Evolutionary conservation across 192 early-diverging fungal species (phyloP), one percentile per base, ranked within the genome.

Genomic region (Fimicolochytrium jonesii): DNA sequence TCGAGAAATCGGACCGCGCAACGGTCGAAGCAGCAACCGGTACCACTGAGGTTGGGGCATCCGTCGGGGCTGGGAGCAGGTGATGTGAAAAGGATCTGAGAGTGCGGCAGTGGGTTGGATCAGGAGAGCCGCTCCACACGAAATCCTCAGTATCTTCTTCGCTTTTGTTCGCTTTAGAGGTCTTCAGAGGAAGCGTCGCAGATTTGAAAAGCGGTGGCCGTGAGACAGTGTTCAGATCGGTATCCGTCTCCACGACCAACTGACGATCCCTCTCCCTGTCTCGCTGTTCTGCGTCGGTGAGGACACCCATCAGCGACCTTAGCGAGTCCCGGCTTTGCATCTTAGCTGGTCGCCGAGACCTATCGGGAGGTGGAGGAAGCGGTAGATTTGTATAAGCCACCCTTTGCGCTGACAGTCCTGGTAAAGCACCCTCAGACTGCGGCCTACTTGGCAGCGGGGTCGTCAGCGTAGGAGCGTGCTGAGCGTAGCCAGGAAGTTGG

Each of bases 61-160:
- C 60, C 25, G 47, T 49, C 15, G 60, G 48, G 31, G 47, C 33
- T 3, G 60, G 60, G 2, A 62, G 47, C 1, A 62, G 48, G 39
- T 62, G 60, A 11, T 34, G 30, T 23, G 60, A 62, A 37, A 62
- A 62, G 0, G 60, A 62, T 7, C 60, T 15, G 2, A 30, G 47
- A 20, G 17, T 39, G 34, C 60, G 60, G n/a, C 13, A 6, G n/a
- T 51, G 45, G 2, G 34, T 25, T n/a, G 60, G 47, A 25, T 62
- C 60, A 4, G 60, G 60, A 18, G 60, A 62, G 4, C 60, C 60
- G 31, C 47, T 51, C 60, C 60, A 62, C 7, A 62, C 60, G 36
- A 62, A 62, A 5, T 49, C 48, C 26, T 62, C 60, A 4, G n/a
- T 26, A 35, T 62, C 60, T 11, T 59, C 57, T 20, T 59, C 57